A percentile compares a stretch with the other conserved stretches of the same genome.
phyloP scores from a whole-genome alignment of 2,329 filamentous ascomycete genomes.

The Fusarium begoniae region DNA sequence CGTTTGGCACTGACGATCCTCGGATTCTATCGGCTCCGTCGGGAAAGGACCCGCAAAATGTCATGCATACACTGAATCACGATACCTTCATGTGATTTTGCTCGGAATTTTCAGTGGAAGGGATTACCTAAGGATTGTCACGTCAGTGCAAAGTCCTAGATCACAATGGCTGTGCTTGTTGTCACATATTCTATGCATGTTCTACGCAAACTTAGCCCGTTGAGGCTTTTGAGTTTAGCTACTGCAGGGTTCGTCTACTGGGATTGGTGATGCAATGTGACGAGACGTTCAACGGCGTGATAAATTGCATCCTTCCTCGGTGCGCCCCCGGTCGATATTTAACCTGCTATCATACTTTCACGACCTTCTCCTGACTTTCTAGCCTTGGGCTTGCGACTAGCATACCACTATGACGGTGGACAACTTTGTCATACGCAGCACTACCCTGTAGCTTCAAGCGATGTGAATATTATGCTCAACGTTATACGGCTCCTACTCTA shows the following conservation, averaged over 20 bases:
- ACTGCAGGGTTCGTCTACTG: background rate
- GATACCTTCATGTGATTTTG: background rate
- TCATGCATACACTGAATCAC: background rate
- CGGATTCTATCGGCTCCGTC: slow-evolving; percentile 11
- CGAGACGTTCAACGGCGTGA: background rate
- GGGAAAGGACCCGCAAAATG: background rate
- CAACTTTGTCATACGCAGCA: background rate
- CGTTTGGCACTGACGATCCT: background rate
- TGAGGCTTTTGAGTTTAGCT: background rate
- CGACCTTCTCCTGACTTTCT: background rate
- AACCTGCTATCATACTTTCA: background rate
- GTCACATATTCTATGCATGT: background rate
- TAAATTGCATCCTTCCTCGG: background rate
- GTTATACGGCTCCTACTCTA: background rate
- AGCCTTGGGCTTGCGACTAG: background rate
- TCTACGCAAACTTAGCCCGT: background rate
- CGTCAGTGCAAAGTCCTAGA: background rate
- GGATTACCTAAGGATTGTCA: background rate
- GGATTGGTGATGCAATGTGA: background rate
- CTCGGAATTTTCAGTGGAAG: background rate
- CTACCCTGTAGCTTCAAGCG: background rate
- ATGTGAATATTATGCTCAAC: background rate
- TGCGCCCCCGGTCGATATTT: background rate
- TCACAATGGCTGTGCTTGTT: background rate
- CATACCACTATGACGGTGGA: background rate